These are phyloP conservation scores for Xylaria acuta DNA, from an alignment of 495 filamentous ascomycete genomes.

Conservation along the genomic window DNA sequence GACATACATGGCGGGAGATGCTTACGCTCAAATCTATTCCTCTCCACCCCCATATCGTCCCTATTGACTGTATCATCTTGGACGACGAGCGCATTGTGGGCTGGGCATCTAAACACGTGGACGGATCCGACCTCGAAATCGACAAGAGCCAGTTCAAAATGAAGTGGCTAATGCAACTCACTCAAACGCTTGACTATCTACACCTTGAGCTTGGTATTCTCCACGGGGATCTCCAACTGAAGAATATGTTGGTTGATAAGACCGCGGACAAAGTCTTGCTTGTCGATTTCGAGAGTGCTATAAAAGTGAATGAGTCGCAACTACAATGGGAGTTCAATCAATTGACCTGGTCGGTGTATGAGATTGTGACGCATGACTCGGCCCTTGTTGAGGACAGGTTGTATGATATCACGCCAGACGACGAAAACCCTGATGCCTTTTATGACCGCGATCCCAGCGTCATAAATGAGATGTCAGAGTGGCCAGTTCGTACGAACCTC, in stretches of 20 bases:
- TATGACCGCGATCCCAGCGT: not conserved
- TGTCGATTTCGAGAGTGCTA: not conserved
- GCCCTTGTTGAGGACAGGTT: conserved; percentile 1
- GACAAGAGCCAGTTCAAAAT: conserved; percentile 14
- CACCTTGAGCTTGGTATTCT: conserved; percentile 11
- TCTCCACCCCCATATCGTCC: not conserved
- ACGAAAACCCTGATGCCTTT: not conserved
- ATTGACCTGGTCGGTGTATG: not conserved
- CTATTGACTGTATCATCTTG: not conserved
- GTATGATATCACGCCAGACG: not conserved
- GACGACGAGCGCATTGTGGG: not conserved
- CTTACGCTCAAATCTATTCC: not conserved
- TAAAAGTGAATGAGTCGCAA: not conserved
- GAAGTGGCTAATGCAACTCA: conserved; percentile 10
- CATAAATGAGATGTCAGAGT: not conserved
- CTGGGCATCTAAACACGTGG: not conserved
- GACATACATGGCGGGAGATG: not conserved
- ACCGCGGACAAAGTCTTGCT: not conserved
- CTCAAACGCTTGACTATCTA: not conserved
- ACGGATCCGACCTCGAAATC: not conserved
- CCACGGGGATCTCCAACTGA: conserved; percentile 1
- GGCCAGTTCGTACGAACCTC: conserved; percentile 4
- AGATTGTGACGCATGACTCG: not conserved
- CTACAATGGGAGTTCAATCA: conserved; percentile 4
- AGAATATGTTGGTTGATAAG: not conserved